Evolutionary conservation across 2,329 filamentous ascomycete species (phyloP).

Genomic region (Sporothrix variecibatus): DNA sequence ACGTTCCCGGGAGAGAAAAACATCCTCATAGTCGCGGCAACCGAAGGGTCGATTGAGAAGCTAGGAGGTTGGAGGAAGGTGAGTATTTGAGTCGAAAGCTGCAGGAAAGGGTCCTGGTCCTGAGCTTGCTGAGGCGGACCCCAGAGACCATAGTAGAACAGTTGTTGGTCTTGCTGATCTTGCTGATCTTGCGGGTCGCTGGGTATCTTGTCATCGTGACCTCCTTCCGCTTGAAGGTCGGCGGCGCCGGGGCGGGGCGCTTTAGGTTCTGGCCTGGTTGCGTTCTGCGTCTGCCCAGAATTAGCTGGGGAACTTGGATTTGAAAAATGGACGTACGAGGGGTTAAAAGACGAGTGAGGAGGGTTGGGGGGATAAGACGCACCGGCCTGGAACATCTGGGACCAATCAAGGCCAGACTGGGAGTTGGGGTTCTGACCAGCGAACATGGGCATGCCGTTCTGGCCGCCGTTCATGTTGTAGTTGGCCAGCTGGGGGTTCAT

Average conservation of each 20-base stretch:
- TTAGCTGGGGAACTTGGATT: slow-evolving; percentile 56
- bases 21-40: slow-evolving; percentile 56
- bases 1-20: slow-evolving; percentile 69
- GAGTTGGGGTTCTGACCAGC: slow-evolving; percentile 61
- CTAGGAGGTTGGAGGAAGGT: slow-evolving; percentile 60
- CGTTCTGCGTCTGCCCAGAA: slow-evolving; percentile 68
- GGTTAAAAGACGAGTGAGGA: slow-evolving; percentile 39
- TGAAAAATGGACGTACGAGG: slow-evolving; percentile 60
- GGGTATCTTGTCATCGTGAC: slow-evolving; percentile 36
- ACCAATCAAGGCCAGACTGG: slow-evolving; percentile 68
- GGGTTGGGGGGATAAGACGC: slow-evolving; percentile 42
- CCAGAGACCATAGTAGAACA: slow-evolving; percentile 54
- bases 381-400: slow-evolving; percentile 75
- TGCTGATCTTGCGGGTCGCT: slow-evolving; percentile 35
- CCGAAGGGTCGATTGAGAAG: slow-evolving; percentile 53
- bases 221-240: slow-evolving; percentile 44
- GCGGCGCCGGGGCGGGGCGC: slow-evolving; percentile 52
- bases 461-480: slow-evolving; percentile 64
- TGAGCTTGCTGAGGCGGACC: slow-evolving; percentile 48
- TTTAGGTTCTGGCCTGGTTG: slow-evolving; percentile 67
- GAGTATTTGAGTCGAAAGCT: slow-evolving; percentile 58
- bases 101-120: slow-evolving; percentile 55
- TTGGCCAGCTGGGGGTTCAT: slow-evolving; percentile 68
- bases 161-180: slow-evolving; percentile 33
- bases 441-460: slow-evolving; percentile 67